Base-by-base conservation (phyloP, 1,139 yeast genomes). In the Nakaseomyces kungkrabaensis region DNA sequence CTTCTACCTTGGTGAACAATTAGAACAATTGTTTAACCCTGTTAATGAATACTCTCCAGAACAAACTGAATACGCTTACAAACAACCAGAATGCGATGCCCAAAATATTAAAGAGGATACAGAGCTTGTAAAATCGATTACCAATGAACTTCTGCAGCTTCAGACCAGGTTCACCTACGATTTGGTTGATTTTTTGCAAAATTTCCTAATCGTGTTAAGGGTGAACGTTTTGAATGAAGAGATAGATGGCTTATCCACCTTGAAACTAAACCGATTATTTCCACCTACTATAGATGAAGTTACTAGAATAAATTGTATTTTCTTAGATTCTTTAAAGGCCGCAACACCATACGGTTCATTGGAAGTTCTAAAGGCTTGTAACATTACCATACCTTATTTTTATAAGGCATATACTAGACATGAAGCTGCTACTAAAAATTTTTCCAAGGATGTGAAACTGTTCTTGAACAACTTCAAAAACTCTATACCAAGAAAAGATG, bases 251-350 rank as follows among this genome's bases (percentile, higher is more conserved):
- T 56, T 77, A 50, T 72, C 79, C 1, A 81, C 87, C 8, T 70
- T 82, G 1, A 79, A 79, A 57, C 72, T 89, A 38, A 90, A 90
- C 65, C 74, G 80, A 48, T 75, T 88, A 1, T 88, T 90, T 62
- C 97, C 97, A 2, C 97, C 97, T 0, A 90, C 97, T 0, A 85
- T 90, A 33, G 97, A 90, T 67, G 97, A 90, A 68, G 81, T 90
- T 25, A 85, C 95, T 13, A 74, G 97, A 59, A 82, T 90, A 41
- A 89, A 89, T 62, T 86, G 95, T 63, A 81, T 90, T 4, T 78
- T 88, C 52, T 77, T 85, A 56, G 95, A 85, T 58, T 79, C 94
- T 24, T 69, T 90, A 51, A 78, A 77, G 49, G 70, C 77, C 24
- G 94, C 97, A 0, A 62, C 73, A 3, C 78, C 82, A 0, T 78